These are phyloP conservation scores for Madurella mycetomatis DNA, from an alignment of 2,329 filamentous ascomycete species.

Conservation along the genomic window DNA sequence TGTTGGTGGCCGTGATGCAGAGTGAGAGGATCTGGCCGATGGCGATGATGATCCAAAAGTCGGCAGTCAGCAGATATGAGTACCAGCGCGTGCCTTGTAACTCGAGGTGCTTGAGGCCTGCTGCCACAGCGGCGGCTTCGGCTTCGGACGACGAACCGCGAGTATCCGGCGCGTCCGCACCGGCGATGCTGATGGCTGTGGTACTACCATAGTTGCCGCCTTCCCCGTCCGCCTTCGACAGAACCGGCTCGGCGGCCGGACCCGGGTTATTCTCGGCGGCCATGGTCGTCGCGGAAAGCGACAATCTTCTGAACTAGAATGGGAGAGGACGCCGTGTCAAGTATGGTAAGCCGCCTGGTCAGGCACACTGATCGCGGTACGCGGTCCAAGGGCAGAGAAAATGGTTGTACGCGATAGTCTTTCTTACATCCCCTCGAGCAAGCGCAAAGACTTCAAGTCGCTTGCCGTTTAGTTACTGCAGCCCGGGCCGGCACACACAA, in stretches of 20 bases:
- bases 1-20: conserved; percentile 90
- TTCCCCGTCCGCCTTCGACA: conserved; percentile 29
- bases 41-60: conserved; percentile 81
- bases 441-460: conserved; percentile 67
- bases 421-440: conserved; percentile 53
- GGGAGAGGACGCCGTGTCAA: background rate
- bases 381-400: conserved; percentile 4
- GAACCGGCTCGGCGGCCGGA: conserved; percentile 9
- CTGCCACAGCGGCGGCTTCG: conserved; percentile 16
- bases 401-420: conserved; percentile 40
- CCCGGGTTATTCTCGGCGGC: conserved; percentile 1
- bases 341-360: too few relatives aligned
- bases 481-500: conserved; percentile 40
- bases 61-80: conserved; percentile 73
- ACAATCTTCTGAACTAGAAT: background rate
- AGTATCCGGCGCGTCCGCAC: background rate
- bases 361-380: background rate
- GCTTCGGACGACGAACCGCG: conserved; percentile 5
- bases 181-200: conserved; percentile 21
- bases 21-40: conserved; percentile 82
- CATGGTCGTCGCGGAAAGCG: conserved; percentile 4
- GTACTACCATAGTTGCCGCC: conserved; percentile 24
- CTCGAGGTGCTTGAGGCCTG: conserved; percentile 42
- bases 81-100: conserved; percentile 54
- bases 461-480: conserved; percentile 46